phyloP scores from a whole-genome alignment of 148 eudicot genomes.

The Nyssa sinensis region DNA sequence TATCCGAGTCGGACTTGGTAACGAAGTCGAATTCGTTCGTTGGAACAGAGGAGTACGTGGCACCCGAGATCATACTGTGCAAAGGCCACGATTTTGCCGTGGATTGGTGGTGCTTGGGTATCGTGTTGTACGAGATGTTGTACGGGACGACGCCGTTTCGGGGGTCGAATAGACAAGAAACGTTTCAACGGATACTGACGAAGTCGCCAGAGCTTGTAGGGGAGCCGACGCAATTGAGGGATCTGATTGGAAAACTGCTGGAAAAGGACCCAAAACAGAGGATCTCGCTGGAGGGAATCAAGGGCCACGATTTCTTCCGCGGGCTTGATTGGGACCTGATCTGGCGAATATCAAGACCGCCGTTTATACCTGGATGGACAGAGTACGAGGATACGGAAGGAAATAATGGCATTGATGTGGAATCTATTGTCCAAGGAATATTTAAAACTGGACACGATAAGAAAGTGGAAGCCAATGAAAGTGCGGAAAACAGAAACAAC shows the following conservation, averaged over 20 bases:
- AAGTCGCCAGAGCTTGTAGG: slow-evolving; percentile 63
- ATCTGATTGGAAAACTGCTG: slow-evolving; percentile 56
- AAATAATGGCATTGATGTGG: slow-evolving; percentile 57
- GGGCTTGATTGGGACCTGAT: slow-evolving; percentile 67
- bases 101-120: slow-evolving; percentile 83
- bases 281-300: slow-evolving; percentile 57
- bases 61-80: slow-evolving; percentile 69
- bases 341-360: slow-evolving; percentile 56
- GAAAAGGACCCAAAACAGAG: slow-evolving; percentile 63
- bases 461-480: slow-evolving; percentile 11
- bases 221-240: slow-evolving; percentile 77
- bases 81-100: slow-evolving; percentile 75
- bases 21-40: slow-evolving; percentile 80
- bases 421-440: slow-evolving; percentile 51
- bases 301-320: slow-evolving; percentile 65
- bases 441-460: slow-evolving; percentile 32
- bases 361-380: slow-evolving; percentile 46
- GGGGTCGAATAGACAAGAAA: slow-evolving; percentile 67
- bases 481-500: slow-evolving; percentile 11
- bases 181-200: slow-evolving; percentile 51
- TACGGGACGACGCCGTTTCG: slow-evolving; percentile 81
- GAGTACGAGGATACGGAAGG: slow-evolving; percentile 40
- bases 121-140: slow-evolving; percentile 74
- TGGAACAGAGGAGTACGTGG: slow-evolving; percentile 92
- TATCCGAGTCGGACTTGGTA: slow-evolving; percentile 32